A percentile compares a stretch with the other conserved stretches of the same genome.
Evolutionary conservation across 371 early-diverging fungal genomes (phyloP).

Genomic region (Rhizopus sp.): DNA sequence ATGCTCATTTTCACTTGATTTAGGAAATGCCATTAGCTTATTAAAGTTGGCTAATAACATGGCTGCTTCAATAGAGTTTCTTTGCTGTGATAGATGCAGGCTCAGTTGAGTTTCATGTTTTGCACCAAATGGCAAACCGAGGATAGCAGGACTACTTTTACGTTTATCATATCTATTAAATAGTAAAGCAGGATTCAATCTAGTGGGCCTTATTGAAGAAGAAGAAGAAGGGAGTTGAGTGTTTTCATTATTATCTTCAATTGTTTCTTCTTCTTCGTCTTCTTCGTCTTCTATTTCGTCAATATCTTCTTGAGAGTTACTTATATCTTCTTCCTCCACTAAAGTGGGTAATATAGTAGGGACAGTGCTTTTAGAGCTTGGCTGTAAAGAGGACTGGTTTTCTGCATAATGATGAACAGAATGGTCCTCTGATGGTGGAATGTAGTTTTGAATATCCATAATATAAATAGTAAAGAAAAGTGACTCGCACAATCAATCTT

Average conservation of each 20-base stretch:
- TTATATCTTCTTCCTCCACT: conserved; percentile 20
- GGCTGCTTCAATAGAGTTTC: conserved; percentile 56
- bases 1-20: conserved; percentile 20
- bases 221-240: neutral
- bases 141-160: conserved; percentile 52
- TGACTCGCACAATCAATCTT: conserved; percentile 3
- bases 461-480: neutral
- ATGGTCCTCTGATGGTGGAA: conserved; percentile 17
- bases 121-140: conserved; percentile 41
- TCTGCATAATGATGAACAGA: conserved; percentile 14
- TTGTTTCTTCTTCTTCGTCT: conserved; percentile 1
- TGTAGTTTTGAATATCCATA: conserved; percentile 30
- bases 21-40: conserved; percentile 28
- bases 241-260: neutral
- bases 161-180: conserved; percentile 40
- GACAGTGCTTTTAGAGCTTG: conserved; percentile 6
- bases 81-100: conserved; percentile 42
- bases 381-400: conserved; percentile 7
- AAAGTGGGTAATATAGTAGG: conserved; percentile 27
- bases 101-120: conserved; percentile 40
- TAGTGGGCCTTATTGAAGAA: neutral
- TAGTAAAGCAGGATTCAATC: conserved; percentile 27
- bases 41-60: conserved; percentile 53
- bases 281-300: conserved; percentile 2
- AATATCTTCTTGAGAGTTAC: conserved; percentile 5